phyloP scores from a whole-genome alignment of 2,329 filamentous ascomycete species.

The Aspergillus fumigatus region DNA sequence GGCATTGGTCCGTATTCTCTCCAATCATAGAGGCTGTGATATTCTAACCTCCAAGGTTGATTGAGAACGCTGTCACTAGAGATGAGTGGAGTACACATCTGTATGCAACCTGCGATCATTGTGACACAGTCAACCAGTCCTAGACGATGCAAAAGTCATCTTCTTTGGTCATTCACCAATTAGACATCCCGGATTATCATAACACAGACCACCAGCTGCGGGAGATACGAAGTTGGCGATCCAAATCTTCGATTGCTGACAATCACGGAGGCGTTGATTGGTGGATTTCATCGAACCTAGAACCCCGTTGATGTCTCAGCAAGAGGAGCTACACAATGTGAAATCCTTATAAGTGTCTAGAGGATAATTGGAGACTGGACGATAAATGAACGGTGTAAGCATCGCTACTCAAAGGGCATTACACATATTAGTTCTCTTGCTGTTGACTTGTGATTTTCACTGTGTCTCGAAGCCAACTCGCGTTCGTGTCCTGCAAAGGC shows the following conservation, averaged over 20 bases:
- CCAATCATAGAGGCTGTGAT: neutral
- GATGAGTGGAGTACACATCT: neutral
- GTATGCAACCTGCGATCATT: neutral
- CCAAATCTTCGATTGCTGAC: conserved; percentile 6
- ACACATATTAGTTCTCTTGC: neutral
- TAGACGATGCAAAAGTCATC: neutral
- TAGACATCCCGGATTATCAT: neutral
- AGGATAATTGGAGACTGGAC: neutral
- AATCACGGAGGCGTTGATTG: conserved; percentile 8
- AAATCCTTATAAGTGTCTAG: neutral
- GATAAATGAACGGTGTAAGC: neutral
- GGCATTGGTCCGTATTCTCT: neutral
- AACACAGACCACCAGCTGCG: neutral
- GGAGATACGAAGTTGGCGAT: neutral
- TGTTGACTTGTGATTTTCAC: neutral
- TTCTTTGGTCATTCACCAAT: neutral
- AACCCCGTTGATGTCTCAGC: neutral
- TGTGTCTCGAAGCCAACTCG: neutral
- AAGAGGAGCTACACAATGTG: neutral
- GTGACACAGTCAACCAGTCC: neutral
- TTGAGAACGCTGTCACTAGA: neutral
- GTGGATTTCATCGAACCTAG: neutral
- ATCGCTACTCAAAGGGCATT: neutral
- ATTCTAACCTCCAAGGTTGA: neutral
- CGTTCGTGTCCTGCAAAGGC: neutral